Base-by-base conservation (phyloP, 2,329 filamentous ascomycete genomes). In the Exophiala xenobiotica region DNA sequence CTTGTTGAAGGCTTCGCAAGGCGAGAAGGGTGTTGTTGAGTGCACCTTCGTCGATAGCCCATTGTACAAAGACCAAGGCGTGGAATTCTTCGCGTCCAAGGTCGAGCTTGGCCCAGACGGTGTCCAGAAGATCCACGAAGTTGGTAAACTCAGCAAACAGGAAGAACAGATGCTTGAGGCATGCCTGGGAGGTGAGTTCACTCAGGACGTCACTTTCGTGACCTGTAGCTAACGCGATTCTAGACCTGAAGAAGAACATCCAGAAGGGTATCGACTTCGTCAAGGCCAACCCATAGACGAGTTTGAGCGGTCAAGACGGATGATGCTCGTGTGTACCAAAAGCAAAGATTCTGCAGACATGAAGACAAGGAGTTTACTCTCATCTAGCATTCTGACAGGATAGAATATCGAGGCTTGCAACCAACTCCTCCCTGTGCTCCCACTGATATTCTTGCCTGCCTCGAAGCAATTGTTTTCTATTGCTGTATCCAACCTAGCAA, bases 21-120 rank as follows among this genome's bases (percentile, higher is more conserved):
- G 93, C 71, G 85, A 95, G 83, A 93, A 91, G 84, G 90, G 90
- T 70, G 87, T 99, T 66, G 73, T 95, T 62, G 93, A 99, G 86
- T 91, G 91, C 65, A 91, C 92, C 59, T 99, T 96, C 67, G 91
- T 99, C 69, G 90, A 99, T 77, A 92, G 87, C 71, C 91, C 92
- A 60, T 85, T 97, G 64, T 97, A 90, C 88, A 96, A 96, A 87
- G 90, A 96, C 79, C 87, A 95, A 80, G 93, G 92, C 68, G 83
- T 95, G 67, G 88, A 95, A 56, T 99, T 95, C 88, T 99, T 99
- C 79, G 87, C 90, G 70, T 91, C 87, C 77, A 86, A 84, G 74
- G 88, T 99, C 70, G 89, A 96, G 81, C 88, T 99, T 68, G 93
- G 93, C 78, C 90, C 91, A 72, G 87, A 92, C 73, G 93, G 93